Evolutionary conservation across 2,329 filamentous ascomycete species (phyloP).

Genomic region (Fusarium ramigenum): DNA sequence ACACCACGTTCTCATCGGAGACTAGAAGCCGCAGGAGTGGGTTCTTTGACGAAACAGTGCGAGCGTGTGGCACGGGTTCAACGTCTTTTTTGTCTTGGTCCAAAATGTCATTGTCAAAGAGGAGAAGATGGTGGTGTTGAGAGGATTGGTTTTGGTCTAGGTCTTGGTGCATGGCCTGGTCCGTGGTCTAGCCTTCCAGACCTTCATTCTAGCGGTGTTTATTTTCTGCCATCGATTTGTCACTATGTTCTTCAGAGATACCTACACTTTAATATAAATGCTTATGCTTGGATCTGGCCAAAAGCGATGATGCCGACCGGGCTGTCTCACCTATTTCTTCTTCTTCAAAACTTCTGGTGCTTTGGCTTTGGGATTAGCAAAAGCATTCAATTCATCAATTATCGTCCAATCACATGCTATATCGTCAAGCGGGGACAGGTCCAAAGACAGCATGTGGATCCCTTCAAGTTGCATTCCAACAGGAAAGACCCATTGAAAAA

Average conservation of each 20-base stretch:
- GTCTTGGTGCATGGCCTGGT: constrained; percentile 11
- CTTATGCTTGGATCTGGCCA: background rate
- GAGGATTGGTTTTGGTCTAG: constrained; percentile 7
- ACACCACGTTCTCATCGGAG: constrained; percentile 21
- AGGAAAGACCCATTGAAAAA: constrained; percentile 28
- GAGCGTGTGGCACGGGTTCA: constrained; percentile 32
- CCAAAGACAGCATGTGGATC: constrained; percentile 24
- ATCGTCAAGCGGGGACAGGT: constrained; percentile 9
- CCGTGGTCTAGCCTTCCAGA: constrained; percentile 22
- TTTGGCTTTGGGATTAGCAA: constrained; percentile 12
- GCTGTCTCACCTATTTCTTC: background rate
- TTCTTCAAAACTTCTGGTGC: background rate
- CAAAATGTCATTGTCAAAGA: background rate
- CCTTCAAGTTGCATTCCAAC: constrained; percentile 21
- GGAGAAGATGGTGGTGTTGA: constrained; percentile 3
- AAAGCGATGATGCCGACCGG: background rate
- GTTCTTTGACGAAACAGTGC: constrained; percentile 14
- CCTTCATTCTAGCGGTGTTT: background rate
- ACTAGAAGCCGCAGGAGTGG: constrained; percentile 29
- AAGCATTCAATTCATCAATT: constrained; percentile 22
- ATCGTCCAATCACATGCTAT: constrained; percentile 27
- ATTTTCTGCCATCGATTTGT: background rate
- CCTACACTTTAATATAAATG: background rate
- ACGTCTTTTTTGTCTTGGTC: constrained; percentile 29
- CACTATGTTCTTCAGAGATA: background rate